Evolutionary conservation across 2,329 filamentous ascomycete genomes (phyloP), one percentile per base, ranked within the genome.

Genomic region (Penicillium sp.): DNA sequence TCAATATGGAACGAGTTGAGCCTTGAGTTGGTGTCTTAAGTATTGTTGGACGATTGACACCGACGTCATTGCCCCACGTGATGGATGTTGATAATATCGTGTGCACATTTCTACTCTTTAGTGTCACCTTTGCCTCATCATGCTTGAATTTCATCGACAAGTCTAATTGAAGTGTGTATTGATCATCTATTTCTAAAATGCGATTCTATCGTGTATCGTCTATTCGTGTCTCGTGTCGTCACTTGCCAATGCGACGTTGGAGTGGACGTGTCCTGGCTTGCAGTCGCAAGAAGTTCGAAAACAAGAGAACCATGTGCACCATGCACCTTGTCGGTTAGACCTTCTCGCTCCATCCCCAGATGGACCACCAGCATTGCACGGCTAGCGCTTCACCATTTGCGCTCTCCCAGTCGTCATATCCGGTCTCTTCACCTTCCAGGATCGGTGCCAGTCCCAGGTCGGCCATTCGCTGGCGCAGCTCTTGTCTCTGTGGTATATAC

Each of bases 381-480:
- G 70, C 72, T 20, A 72, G 55, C 12, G 67, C 70, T 15, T 64
- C 63, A 35, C 73, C 73, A 56, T 72, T 69, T 4, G 64, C 67
- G 27, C 62, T 60, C 53, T 74, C 70, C 75, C 75, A 77, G 51
- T 77, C 75, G 53, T 77, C 75, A 47, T 72, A 73, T 1, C 75
- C 75, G 3, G 62, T 59, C 53, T 77, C 74, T 42, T 73, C 64
- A 3, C 73, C 74, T 46, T 76, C 69, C 46, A 72, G 67, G 80
- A 86, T 57, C 2, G 84, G 61, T 9, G 64, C 74, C 68, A 78
- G 72, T 29, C 72, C 79, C 13, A 81, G 70, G 2, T 71, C 67
- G 7, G 65, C 62, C 82, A 96, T 84, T 23, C 77, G 74, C 7
- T 75, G 66, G 37, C 78, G 78, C 57, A 96, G 84, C 10, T 81